Evolutionary conservation across 352 stramenopile species (phyloP).

Genomic region (Saprolegnia parasitica): DNA sequence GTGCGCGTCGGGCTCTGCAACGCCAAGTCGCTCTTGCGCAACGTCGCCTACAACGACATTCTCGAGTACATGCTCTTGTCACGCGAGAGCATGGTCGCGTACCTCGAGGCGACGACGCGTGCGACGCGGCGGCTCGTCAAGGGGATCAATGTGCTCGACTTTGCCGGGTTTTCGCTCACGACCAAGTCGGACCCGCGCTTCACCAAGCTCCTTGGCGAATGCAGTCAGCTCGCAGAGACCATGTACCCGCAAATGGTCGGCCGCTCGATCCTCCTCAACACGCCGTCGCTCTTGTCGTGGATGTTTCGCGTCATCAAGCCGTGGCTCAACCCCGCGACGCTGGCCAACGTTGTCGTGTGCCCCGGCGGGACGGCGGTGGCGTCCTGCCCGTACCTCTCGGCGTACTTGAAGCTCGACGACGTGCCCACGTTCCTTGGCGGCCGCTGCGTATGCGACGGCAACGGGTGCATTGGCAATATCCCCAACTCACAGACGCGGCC

Average conservation of each 20-base stretch:
- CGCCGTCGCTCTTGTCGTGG: conserved; percentile 9
- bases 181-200: neutral
- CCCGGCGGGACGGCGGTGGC: conserved; percentile 1
- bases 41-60: conserved; percentile 17
- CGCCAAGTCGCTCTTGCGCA: conserved; percentile 13
- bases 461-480: conserved; percentile 15
- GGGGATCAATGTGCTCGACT: conserved; percentile 14
- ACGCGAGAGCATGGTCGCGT: neutral
- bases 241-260: conserved; percentile 27
- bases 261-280: conserved; percentile 10
- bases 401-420: neutral
- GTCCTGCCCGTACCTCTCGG: conserved; percentile 1
- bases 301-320: conserved; percentile 13
- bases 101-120: conserved; percentile 1
- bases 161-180: conserved; percentile 12
- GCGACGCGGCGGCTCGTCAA: conserved; percentile 2
- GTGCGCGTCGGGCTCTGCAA: conserved; percentile 25
- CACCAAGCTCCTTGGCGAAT: conserved; percentile 2
- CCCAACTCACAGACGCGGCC: conserved; percentile 25
- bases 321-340: neutral
- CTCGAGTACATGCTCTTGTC: conserved; percentile 24
- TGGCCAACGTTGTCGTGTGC: conserved; percentile 18
- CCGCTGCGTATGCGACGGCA: neutral
- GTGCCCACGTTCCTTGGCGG: conserved; percentile 23
- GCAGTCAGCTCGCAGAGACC: conserved; percentile 13